These are phyloP conservation scores for Salix koriyanagi DNA, from an alignment of 345 rosid species.

Conservation along the genomic window DNA sequence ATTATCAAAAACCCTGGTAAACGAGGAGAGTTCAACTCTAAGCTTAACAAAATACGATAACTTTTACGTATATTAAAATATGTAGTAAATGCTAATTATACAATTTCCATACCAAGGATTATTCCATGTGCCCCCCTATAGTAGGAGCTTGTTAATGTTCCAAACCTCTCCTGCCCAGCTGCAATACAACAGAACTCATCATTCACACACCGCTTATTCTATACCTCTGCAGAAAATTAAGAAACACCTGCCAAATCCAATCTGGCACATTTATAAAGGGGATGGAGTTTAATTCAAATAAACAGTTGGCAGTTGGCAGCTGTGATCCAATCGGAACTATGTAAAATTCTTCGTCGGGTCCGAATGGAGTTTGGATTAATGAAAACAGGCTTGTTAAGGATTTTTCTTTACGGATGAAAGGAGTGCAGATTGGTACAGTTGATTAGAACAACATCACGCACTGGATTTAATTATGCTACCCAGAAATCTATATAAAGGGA, in stretches of 20 bases:
- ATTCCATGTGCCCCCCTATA: slow-evolving; percentile 95
- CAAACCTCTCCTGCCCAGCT: slow-evolving; percentile 98
- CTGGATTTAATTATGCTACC: too few relatives aligned
- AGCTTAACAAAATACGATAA: neutral
- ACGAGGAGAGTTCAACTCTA: too few relatives aligned
- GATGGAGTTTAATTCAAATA: neutral
- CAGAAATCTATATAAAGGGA: too few relatives aligned
- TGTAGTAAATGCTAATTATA: neutral
- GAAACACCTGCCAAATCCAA: neutral
- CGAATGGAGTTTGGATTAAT: neutral
- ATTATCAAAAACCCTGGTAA: neutral
- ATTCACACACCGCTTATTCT: neutral
- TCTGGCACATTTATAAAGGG: neutral
- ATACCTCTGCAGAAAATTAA: neutral
- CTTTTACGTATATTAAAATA: neutral
- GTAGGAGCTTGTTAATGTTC: slow-evolving; percentile 75
- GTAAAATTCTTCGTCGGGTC: neutral
- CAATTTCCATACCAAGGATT: slow-evolving; percentile 58
- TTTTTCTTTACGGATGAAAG: neutral
- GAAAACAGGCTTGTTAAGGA: neutral
- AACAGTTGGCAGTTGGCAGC: neutral
- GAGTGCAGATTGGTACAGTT: neutral
- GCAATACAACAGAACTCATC: slow-evolving; percentile 24
- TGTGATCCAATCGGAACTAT: neutral
- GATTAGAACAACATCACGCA: too few relatives aligned